These are phyloP conservation scores for Acanthamoeba quina DNA, from an alignment of 208 protist species.

Conservation along the genomic window DNA sequence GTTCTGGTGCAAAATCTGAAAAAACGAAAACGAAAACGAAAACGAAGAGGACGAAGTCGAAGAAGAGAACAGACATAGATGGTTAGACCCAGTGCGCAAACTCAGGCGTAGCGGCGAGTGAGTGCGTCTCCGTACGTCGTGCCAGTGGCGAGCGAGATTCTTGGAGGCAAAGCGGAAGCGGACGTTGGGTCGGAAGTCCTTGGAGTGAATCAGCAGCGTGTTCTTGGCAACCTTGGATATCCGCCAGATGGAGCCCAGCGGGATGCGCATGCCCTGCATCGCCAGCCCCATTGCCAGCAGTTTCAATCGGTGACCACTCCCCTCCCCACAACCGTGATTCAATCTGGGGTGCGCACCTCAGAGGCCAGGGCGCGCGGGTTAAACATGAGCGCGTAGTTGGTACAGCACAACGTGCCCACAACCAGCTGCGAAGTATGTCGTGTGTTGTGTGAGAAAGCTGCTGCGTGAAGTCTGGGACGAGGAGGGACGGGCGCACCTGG, in stretches of 20 bases:
- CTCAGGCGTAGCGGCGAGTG: too few species aligned
- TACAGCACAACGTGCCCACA: conserved; percentile 24
- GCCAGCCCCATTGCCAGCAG: too few species aligned
- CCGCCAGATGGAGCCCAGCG: conserved; percentile 2
- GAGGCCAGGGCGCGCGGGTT: neutral
- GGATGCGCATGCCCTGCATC: conserved; percentile 16
- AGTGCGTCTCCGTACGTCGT: neutral
- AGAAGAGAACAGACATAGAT: neutral
- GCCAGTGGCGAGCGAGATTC: conserved; percentile 30
- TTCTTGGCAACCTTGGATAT: conserved; percentile 49
- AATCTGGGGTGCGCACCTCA: neutral
- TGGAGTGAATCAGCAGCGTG: conserved; percentile 36
- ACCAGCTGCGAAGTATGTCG: neutral
- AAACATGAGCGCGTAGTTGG: conserved; percentile 58
- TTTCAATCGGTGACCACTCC: too few species aligned
- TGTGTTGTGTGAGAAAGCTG: neutral
- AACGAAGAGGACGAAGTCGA: neutral
- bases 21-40: neutral
- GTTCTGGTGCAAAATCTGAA: conserved; percentile 30
- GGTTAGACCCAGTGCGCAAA: neutral
- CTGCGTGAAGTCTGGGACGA: neutral
- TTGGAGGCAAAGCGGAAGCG: conserved; percentile 35
- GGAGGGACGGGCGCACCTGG: neutral
- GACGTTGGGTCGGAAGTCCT: conserved; percentile 52
- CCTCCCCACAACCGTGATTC: neutral